Conservation (phyloP, 441 rosid genomes). For the Isatis lusitanica region DNA sequence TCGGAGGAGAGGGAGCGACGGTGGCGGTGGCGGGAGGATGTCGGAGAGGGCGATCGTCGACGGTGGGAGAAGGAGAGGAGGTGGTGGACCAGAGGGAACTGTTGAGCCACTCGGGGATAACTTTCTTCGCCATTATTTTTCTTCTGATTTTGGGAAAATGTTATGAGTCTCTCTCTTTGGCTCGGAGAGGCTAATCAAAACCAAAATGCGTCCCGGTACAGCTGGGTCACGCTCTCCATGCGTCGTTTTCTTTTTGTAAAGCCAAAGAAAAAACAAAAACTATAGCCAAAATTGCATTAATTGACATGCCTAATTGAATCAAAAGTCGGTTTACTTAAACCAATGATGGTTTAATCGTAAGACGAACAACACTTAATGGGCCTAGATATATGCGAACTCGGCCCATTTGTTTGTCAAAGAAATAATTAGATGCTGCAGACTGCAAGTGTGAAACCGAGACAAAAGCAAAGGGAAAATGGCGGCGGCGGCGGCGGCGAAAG, state of each 20-base stretch:
- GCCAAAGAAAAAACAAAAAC: neutral
- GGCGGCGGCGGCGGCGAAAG: conserved; percentile 49
- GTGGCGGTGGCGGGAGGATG: conserved; percentile 36
- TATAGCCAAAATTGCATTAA: neutral
- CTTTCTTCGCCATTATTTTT: conserved; percentile 66
- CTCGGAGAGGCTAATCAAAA: neutral
- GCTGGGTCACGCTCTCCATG: neutral
- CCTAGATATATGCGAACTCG: neutral
- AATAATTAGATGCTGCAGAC: neutral
- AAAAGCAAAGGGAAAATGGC: conserved; percentile 19
- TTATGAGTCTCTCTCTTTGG: neutral
- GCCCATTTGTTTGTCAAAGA: neutral
- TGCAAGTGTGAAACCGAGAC: neutral
- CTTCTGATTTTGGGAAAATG: conserved; percentile 6
- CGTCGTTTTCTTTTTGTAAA: neutral
- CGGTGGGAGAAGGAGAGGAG: conserved; percentile 37
- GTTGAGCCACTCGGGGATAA: conserved; percentile 96
- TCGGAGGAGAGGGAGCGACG: conserved; percentile 31
- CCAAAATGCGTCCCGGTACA: neutral
- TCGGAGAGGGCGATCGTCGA: conserved; percentile 47
- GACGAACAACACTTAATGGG: neutral
- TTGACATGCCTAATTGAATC: neutral
- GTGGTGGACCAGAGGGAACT: conserved; percentile 83
- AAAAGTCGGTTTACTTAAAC: neutral
- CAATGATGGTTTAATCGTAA: neutral